These are phyloP conservation scores for Xylaria multiplex DNA, from an alignment of 2,329 filamentous ascomycete genomes.

Conservation along the genomic window DNA sequence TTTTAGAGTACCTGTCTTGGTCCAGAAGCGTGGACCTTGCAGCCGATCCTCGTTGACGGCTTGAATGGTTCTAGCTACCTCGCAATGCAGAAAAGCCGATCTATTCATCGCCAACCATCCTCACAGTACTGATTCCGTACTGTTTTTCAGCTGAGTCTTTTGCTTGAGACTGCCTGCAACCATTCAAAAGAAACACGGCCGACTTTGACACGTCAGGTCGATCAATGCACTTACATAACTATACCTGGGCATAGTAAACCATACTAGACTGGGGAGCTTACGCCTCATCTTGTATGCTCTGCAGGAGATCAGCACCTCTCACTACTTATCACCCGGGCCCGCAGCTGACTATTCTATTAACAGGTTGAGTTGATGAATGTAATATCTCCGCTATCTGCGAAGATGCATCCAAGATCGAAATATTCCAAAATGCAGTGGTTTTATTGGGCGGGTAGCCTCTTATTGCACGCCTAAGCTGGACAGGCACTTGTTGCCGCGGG, in stretches of 20 bases:
- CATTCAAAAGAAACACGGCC: constrained; percentile 13
- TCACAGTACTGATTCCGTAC: neutral
- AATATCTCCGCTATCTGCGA: neutral
- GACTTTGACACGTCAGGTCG: constrained; percentile 17
- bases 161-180: neutral
- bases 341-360: neutral
- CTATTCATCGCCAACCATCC: neutral
- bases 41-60: constrained; percentile 16
- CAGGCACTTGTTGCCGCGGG: neutral
- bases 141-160: constrained; percentile 15
- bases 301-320: neutral
- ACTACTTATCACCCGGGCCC: neutral
- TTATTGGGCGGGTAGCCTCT: constrained; percentile 6
- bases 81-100: neutral
- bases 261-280: neutral
- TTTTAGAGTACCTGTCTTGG: constrained; percentile 15
- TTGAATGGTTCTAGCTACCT: constrained; percentile 8
- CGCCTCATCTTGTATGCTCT: constrained; percentile 1
- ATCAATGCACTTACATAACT: constrained; percentile 10
- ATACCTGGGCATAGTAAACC: neutral
- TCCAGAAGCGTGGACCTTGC: constrained; percentile 19
- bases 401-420: neutral
- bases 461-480: neutral
- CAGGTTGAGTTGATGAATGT: neutral
- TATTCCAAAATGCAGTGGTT: neutral